Evolutionary conservation across 1,284 basidiomycete genomes (phyloP), one percentile per base, ranked within the genome.

Genomic region (Trametes polyzona): DNA sequence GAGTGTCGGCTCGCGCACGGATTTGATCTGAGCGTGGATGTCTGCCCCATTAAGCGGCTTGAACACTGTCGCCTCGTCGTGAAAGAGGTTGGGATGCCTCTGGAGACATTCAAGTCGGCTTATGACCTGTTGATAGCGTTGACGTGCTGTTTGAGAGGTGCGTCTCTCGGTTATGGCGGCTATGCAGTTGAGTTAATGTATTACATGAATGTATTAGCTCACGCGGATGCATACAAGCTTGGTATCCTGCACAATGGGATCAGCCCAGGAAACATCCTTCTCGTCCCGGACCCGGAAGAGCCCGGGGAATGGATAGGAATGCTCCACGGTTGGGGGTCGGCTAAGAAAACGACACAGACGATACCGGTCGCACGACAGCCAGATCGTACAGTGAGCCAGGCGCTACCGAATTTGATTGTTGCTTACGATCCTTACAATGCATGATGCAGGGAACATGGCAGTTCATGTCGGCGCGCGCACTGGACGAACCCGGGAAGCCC

Each of bases 61-160:
- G 43, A 43, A n/a, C 62, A 64, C 27, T 61, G 59, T 21, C 53
- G 62, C 19, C 46, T 64, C 3, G 57, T 61, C 3, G 40, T 61
- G 14, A 37, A 54, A 17, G 59, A 60, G 14, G 53, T 64, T 23
- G 62, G 57, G 9, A 26, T 29, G 26, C 51, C 59, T 1, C 21
- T 64, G 4, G 33, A 52, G 2, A 12, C 43, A 10, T 58, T 64
- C 36, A 21, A 46, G 8, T 24, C 41, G 10, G 47, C 39, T 1
- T 16, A 1, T 4, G 23, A 23, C 9, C 33, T 59, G 3, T 36
- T 51, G 8, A 4, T 3, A 17, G 48, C 32, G 0, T 2, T 61
- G 24, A 17, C 12, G 7, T 32, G 36, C 37, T 51, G 48, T n/a
- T 2, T 60, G 7, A 36, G n/a, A 19, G 58, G 59, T 57, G 30